Evolutionary conservation across 768 basidiomycete species (phyloP).

Genomic region (Leucocoprinus leucothites): DNA sequence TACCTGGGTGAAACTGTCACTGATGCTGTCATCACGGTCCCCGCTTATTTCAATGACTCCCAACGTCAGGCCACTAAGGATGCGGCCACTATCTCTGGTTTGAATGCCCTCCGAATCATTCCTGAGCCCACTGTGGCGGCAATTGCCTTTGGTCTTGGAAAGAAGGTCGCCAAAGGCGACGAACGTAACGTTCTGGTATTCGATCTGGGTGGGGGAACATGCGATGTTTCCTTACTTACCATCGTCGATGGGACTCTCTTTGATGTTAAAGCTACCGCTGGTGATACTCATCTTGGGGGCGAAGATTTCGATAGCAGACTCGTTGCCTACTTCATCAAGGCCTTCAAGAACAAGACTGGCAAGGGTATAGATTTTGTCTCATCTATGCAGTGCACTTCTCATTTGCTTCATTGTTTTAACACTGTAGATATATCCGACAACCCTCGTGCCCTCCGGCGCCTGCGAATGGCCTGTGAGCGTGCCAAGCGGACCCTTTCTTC

Average conservation of each 20-base stretch:
- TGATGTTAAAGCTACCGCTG: constrained; percentile 97
- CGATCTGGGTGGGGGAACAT: constrained; percentile 98
- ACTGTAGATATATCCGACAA: constrained; percentile 77
- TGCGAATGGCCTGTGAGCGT: constrained; percentile 97
- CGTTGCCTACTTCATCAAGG: constrained; percentile 94
- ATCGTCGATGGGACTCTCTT: constrained; percentile 98
- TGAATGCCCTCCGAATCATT: constrained; percentile 97
- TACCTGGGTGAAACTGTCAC: constrained; percentile 82
- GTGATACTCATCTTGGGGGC: constrained; percentile 97
- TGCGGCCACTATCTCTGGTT: constrained; percentile 89
- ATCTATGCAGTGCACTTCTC: constrained; percentile 3
- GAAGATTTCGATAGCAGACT: constrained; percentile 99
- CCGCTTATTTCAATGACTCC: constrained; percentile 99
- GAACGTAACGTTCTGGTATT: constrained; percentile 98
- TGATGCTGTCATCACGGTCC: constrained; percentile 95
- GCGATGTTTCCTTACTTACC: constrained; percentile 94
- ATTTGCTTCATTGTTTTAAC: neutral
- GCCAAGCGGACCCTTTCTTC: constrained; percentile 98
- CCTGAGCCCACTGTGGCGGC: constrained; percentile 99
- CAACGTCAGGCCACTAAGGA: constrained; percentile 99
- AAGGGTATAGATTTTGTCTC: constrained; percentile 52
- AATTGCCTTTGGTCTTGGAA: constrained; percentile 98
- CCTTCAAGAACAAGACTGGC: constrained; percentile 98
- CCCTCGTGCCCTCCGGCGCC: constrained; percentile 93
- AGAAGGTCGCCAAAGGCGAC: constrained; percentile 80